A percentile compares a stretch with the other conserved stretches of the same genome.
phyloP scores from a whole-genome alignment of 139 green algal species.

The Helicosporidium sp. region DNA sequence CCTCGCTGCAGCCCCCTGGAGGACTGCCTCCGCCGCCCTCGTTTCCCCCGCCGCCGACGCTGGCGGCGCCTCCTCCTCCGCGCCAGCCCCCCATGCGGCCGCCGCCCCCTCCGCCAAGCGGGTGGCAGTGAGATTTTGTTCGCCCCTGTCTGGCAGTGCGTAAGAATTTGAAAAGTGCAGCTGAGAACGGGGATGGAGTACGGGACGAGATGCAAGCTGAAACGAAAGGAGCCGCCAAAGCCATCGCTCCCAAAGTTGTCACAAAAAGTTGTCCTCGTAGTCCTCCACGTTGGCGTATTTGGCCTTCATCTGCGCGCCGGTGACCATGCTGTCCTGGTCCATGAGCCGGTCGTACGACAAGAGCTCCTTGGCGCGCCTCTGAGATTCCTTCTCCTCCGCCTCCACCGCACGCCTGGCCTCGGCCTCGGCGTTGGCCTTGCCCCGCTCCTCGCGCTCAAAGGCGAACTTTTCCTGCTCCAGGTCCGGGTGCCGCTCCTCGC shows the following conservation, averaged over 20 bases:
- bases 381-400: constrained; percentile 46
- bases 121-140: not conserved
- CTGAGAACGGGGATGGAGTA: no score
- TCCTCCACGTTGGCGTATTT: constrained; percentile 66
- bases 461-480: constrained; percentile 50
- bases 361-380: constrained; percentile 39
- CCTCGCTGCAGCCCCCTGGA: no score
- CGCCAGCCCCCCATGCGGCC: not conserved
- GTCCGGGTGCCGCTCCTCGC: constrained; percentile 56
- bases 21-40: no score
- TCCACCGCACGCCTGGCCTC: constrained; percentile 31
- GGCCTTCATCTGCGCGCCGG: constrained; percentile 44
- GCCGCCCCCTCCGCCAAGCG: constrained; percentile 1
- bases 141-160: no score
- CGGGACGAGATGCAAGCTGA: no score
- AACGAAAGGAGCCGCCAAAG: no score
- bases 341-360: constrained; percentile 42
- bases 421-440: constrained; percentile 23
- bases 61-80: not conserved
- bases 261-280: constrained; percentile 96
- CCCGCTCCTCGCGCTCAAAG: constrained; percentile 24
- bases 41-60: no score
- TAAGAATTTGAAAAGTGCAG: no score
- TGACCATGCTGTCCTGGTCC: constrained; percentile 59
- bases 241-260: no score